These are phyloP conservation scores for Rosa multiflora DNA, from an alignment of 306 rosid species.

Conservation along the genomic window DNA sequence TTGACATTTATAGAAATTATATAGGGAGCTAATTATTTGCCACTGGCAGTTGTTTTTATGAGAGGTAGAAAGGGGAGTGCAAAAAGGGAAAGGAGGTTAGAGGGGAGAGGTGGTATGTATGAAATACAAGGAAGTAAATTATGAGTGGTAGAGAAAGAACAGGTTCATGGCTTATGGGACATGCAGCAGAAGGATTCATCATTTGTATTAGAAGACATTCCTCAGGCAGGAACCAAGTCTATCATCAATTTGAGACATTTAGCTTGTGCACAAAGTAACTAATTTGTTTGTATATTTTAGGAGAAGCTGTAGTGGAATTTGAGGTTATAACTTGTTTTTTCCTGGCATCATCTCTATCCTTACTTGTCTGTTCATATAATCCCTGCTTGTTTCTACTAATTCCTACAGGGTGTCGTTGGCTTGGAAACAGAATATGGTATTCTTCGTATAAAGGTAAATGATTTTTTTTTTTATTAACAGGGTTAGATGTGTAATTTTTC, in stretches of 20 bases:
- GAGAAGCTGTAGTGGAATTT: neutral
- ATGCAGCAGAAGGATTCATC: neutral
- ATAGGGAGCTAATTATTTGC: neutral
- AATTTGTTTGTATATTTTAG: neutral
- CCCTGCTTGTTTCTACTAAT: neutral
- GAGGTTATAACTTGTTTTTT: neutral
- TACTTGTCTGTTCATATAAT: neutral
- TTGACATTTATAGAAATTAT: neutral
- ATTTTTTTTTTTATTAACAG: neutral
- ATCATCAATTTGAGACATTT: neutral
- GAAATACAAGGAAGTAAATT: neutral
- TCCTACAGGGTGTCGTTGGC: conserved; percentile 61
- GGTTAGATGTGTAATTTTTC: neutral
- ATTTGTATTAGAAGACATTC: neutral
- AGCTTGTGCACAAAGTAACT: neutral
- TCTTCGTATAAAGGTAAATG: conserved; percentile 70
- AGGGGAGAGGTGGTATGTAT: neutral
- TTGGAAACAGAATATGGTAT: conserved; percentile 66
- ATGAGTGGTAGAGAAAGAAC: neutral
- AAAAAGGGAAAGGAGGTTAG: neutral
- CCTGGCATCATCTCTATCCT: neutral
- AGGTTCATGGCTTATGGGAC: neutral
- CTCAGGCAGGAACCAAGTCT: neutral
- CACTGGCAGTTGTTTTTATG: neutral
- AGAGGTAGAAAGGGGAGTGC: neutral